Conservation (phyloP, 768 basidiomycete species). For the Russula brevipes region DNA sequence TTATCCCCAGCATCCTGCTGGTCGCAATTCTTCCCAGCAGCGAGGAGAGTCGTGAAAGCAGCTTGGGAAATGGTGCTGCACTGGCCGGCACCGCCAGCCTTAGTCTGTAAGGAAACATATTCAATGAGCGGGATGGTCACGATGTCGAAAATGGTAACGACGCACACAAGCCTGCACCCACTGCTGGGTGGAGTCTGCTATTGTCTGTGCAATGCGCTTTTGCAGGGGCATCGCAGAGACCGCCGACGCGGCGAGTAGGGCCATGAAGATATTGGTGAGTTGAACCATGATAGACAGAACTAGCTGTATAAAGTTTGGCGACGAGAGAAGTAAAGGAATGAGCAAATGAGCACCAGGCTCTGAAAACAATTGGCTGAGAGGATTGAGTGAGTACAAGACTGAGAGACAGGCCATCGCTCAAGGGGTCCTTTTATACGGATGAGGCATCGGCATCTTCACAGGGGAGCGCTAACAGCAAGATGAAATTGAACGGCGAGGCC, state of each 20-base stretch:
- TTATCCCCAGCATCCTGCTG: conserved; percentile 46
- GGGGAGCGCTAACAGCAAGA: no score
- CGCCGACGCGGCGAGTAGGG: neutral
- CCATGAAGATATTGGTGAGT: conserved; percentile 1
- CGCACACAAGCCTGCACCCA: conserved; percentile 54
- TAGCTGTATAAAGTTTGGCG: neutral
- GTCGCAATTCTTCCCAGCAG: conserved; percentile 37
- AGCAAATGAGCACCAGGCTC: conserved; percentile 21
- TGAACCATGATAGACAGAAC: conserved; percentile 8
- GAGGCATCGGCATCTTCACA: no score
- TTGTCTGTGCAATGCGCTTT: conserved; percentile 49
- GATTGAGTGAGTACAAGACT: no score
- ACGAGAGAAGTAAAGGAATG: neutral
- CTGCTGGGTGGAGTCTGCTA: conserved; percentile 41
- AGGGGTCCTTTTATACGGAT: neutral
- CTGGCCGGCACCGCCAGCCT: conserved; percentile 50
- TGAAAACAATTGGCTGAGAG: neutral
- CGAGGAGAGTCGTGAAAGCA: conserved; percentile 54
- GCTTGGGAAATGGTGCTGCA: conserved; percentile 55
- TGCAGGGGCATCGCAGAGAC: conserved; percentile 30
- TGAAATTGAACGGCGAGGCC: no score
- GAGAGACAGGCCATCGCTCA: neutral
- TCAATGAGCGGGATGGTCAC: neutral
- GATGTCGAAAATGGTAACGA: conserved; percentile 14
- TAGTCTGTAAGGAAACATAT: conserved; percentile 33